Evolutionary conservation across 2,329 filamentous ascomycete species (phyloP), one percentile per base, ranked within the genome.

Genomic region (Ceratocystis diversiconidia): DNA sequence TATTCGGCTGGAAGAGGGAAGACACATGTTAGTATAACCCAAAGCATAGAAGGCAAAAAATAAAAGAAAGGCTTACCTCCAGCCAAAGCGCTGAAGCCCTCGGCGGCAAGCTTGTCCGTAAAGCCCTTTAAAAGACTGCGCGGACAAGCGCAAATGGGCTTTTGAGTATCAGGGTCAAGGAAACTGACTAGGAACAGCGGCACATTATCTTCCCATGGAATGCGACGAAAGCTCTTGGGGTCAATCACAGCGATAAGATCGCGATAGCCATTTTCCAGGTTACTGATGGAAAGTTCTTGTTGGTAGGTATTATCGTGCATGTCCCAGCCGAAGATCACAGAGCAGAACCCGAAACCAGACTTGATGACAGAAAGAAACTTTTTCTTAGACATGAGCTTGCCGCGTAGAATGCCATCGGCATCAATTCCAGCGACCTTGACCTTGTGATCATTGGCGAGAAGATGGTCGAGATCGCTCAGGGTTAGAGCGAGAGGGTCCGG

Each of bases 261-360:
- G 69, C 87, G 83, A 75, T 95, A 96, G 55, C 91, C 91, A 73
- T 95, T 96, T 72, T 90, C 86, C 70, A 89, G 88, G 77, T 95
- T 96, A 76, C 89, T 94, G 74, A 96, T 87, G 72, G 83, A 83
- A 69, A 96, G 82, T 76, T 96, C 91, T 71, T 82, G 85, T 74
- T 89, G 86, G 75, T 96, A 96, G 10, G 90, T 95, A 78, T 85
- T 81, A 73, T 96, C 92, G 75, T 96, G 91, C 90, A 96, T 95
- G 76, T 96, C 91, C 92, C 92, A 96, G 73, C 92, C 91, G 72
- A 95, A 96, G 69, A 96, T 85, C 70, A 96, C 90, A 22, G 89
- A 94, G 79, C 92, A 96, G 79, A 96, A 96, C 64, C 91, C 92
- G 71, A 96, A 96, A 63, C 91, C 92, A 57, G 85, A 82, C 52